Percentiles rank a stretch among this genome's conserved stretches.
phyloP scores from a whole-genome alignment of 495 filamentous ascomycete species.

The Neurospora terricola region DNA sequence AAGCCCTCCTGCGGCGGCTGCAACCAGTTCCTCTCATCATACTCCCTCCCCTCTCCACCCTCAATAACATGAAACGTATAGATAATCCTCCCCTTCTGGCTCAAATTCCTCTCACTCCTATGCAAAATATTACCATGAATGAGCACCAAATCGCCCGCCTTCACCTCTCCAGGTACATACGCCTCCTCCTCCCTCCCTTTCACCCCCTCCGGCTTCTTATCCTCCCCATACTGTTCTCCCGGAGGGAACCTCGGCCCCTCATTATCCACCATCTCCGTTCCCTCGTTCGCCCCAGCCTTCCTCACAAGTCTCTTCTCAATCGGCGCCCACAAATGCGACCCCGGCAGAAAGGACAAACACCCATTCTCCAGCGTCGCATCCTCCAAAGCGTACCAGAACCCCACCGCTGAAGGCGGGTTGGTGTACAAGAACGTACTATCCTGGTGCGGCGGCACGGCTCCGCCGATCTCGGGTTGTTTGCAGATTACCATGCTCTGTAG shows the following conservation, averaged over 20 bases:
- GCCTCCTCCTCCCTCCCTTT: constrained; percentile 18
- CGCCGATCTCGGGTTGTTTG: constrained; percentile 95
- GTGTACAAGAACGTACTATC: constrained; percentile 92
- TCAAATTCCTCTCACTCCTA: constrained; percentile 88
- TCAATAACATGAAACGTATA: constrained; percentile 99
- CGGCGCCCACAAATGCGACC: constrained; percentile 58
- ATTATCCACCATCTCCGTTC: constrained; percentile 44
- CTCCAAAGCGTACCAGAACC: constrained; percentile 93
- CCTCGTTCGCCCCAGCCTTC: constrained; percentile 29
- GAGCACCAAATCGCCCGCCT: constrained; percentile 79
- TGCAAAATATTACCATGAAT: constrained; percentile 96
- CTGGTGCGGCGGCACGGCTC: constrained; percentile 76
- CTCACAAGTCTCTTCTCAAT: constrained; percentile 69
- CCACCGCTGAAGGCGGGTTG: constrained; percentile 77
- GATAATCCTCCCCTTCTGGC: constrained; percentile 76
- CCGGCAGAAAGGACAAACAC: constrained; percentile 73
- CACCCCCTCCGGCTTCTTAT: background rate
- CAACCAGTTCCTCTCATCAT: constrained; percentile 87
- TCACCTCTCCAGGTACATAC: constrained; percentile 67
- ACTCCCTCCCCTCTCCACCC: constrained; percentile 52
- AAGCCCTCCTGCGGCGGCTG: constrained; percentile 75
- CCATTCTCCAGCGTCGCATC: constrained; percentile 79
- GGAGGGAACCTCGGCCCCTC: constrained; percentile 29
- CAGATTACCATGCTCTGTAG: constrained; percentile 97
- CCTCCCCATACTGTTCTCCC: constrained; percentile 31